phyloP scores from a whole-genome alignment of 2,329 filamentous ascomycete species.

The Fusarium protoensiforme region DNA sequence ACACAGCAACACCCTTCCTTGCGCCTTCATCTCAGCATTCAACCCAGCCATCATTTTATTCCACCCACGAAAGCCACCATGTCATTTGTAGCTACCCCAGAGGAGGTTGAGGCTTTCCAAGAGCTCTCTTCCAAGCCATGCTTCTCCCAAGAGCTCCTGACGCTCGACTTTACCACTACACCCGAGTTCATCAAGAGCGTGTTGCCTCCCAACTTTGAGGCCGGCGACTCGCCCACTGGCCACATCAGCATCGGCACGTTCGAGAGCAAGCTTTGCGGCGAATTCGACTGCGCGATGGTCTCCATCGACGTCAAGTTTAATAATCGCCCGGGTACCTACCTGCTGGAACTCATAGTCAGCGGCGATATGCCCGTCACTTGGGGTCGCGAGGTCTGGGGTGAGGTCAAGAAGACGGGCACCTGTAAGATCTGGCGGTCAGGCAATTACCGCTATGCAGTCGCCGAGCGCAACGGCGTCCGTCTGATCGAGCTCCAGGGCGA shows the following conservation, averaged over 20 bases:
- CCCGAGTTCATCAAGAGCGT: constrained; percentile 2
- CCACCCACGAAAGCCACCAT: no score
- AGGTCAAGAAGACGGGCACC: neutral
- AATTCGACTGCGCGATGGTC: constrained; percentile 1
- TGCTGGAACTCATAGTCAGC: constrained; percentile 4
- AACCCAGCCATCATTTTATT: no score
- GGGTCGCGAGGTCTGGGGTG: constrained; percentile 7
- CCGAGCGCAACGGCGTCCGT: constrained; percentile 1
- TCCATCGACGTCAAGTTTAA: neutral
- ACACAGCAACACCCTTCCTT: no score
- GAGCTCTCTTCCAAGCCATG: neutral
- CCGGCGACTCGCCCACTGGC: neutral
- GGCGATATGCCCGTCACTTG: neutral
- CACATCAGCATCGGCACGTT: neutral
- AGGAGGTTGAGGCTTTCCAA: neutral
- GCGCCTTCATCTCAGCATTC: no score
- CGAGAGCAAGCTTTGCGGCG: constrained; percentile 5
- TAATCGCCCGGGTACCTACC: neutral
- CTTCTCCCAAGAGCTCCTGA: constrained; percentile 5
- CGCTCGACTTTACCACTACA: neutral
- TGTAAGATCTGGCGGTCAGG: neutral
- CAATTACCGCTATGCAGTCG: neutral
- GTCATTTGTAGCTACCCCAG: neutral
- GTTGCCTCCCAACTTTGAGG: neutral
- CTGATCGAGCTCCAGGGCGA: constrained; percentile 6